Base-by-base conservation (phyloP, 2,329 filamentous ascomycete species). In the Colletotrichum tabaci region DNA sequence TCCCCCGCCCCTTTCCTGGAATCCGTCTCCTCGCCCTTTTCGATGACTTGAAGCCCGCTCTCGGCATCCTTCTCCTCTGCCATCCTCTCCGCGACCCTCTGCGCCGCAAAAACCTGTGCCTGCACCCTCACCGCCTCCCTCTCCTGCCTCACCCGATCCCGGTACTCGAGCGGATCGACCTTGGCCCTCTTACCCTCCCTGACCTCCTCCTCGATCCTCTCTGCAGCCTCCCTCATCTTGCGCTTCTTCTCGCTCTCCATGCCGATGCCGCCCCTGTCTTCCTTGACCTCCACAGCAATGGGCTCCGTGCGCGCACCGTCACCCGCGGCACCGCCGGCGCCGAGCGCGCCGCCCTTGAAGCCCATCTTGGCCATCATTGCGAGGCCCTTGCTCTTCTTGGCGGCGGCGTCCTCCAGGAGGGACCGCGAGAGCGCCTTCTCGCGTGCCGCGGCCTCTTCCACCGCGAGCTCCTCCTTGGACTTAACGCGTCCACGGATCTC, bases 341-440 rank as follows among this genome's bases (percentile, higher is more conserved):
- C 96, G 3, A 98, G 85, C 0, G 91, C 88, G 46, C 90, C 90
- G 30, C 95, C 95, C 69, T 90, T 92, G 84, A 97, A 99, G 0
- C 96, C 96, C 87, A 99, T 94, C 82, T 94, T 96, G 26, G 94
- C 92, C 95, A 99, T 98, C 94, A 99, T 98, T 74, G 94, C 91
- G 73, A 97, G 90, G 1, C 96, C 96, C 79, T 98, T 98, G 84
- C 92, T 97, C 76, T 88, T 88, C 61, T 89, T 87, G 18, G 87
- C 84, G 18, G 81, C 81, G 7, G 85, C 81, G 49, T 83, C 80
- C 23, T 91, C 88, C 8, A 98, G 85, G 60, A 96, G 86, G 6
- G 92, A 93, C n/a, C 84, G 93, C 5, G 91, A 88, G 35, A 98
- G 88, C 0, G 93, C 94, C 47, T 88, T 89, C 80, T 98, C 94